Conservation (phyloP, 2,329 filamentous ascomycete species). For the Shiraia sp. region DNA sequence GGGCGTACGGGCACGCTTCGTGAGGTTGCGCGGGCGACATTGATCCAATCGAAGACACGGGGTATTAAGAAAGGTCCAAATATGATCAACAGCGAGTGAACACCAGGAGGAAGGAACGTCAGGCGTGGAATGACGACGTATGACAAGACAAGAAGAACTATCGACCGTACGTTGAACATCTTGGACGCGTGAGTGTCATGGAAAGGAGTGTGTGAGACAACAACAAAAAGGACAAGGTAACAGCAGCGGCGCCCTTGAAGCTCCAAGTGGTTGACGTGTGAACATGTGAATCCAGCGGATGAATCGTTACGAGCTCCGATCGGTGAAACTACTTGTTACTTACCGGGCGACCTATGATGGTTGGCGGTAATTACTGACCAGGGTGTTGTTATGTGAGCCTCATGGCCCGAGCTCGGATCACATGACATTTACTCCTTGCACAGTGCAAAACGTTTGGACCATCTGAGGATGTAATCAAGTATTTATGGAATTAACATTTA, state of each 20-base stretch:
- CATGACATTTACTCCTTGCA: no score
- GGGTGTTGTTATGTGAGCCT: no score
- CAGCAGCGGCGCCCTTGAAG: slow-evolving; percentile 14
- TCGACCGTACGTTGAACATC: slow-evolving; percentile 41
- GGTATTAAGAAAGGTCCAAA: slow-evolving; percentile 74
- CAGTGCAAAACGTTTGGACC: no score
- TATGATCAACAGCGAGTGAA: slow-evolving; percentile 50
- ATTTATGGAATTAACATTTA: no score
- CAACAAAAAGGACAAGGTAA: no score
- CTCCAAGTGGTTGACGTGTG: slow-evolving; percentile 13
- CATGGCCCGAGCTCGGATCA: no score
- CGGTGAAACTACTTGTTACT: no score
- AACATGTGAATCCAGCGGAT: no score
- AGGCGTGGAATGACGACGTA: slow-evolving; percentile 44
- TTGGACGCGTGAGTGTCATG: slow-evolving; percentile 13
- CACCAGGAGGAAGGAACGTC: slow-evolving; percentile 38
- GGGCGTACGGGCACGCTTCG: slow-evolving; percentile 57
- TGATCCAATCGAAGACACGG: slow-evolving; percentile 67
- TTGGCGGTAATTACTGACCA: no score
- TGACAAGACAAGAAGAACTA: slow-evolving; percentile 36
- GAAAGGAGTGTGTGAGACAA: not conserved
- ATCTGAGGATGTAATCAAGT: no score
- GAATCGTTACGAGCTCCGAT: no score
- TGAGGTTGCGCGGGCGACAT: slow-evolving; percentile 51
- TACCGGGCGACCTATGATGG: no score